Evolutionary conservation across 228 moss, liverwort and hornwort species (phyloP).

Genomic region (Sphagnum fallax): DNA sequence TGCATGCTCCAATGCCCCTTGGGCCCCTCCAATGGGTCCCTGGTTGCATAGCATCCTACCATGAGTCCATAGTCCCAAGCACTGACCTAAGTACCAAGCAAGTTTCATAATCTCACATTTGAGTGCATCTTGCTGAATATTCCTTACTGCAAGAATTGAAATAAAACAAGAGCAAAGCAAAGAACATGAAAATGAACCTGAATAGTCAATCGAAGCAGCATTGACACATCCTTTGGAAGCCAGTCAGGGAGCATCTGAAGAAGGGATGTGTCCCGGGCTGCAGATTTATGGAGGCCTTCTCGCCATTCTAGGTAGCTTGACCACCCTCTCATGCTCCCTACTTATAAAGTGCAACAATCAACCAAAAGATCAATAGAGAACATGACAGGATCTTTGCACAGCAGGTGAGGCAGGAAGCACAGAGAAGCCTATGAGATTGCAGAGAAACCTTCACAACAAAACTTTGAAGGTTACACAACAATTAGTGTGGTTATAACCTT

Average conservation of each 20-base stretch:
- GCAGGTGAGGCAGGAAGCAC: too few species aligned
- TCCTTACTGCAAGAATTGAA: background rate
- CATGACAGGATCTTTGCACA: too few species aligned
- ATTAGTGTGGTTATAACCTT: too few species aligned
- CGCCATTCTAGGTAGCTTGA: conserved; percentile 80
- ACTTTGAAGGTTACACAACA: too few species aligned
- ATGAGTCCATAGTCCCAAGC: background rate
- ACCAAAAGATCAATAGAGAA: too few species aligned
- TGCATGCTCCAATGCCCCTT: conserved; percentile 6
- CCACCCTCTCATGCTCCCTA: conserved; percentile 49
- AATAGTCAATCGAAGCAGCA: conserved; percentile 66
- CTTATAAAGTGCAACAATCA: conserved; percentile 2
- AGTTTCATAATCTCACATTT: too few species aligned
- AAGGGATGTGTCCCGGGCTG: conserved; percentile 69
- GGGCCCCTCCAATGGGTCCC: conserved; percentile 52
- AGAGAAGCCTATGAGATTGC: too few species aligned
- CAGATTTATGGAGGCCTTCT: conserved; percentile 65
- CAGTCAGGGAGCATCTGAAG: conserved; percentile 73
- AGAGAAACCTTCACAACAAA: too few species aligned
- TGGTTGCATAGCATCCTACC: conserved; percentile 7
- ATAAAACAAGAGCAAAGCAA: conserved; percentile 3
- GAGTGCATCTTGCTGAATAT: too few species aligned
- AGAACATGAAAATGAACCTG: conserved; percentile 31
- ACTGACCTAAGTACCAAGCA: too few species aligned
- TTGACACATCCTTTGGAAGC: conserved; percentile 65